phyloP scores from a whole-genome alignment of 2,329 filamentous ascomycete genomes.

The Penicillium sp. region DNA sequence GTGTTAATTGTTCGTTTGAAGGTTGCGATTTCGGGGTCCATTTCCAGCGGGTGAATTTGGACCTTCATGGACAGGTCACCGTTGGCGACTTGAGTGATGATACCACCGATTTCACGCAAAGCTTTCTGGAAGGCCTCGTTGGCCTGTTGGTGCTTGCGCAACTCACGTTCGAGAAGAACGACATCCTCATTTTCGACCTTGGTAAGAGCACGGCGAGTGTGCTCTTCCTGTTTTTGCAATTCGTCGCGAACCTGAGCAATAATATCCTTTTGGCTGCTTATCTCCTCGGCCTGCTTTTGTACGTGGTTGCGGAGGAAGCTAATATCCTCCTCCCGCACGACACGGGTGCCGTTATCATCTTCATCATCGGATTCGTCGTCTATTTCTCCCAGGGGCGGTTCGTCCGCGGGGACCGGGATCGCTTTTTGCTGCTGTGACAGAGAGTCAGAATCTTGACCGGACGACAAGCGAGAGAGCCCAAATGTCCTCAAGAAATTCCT shows the following conservation, averaged over 20 bases:
- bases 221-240: slow-evolving; percentile 78
- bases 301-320: slow-evolving; percentile 85
- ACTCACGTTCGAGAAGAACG: slow-evolving; percentile 82
- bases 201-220: slow-evolving; percentile 78
- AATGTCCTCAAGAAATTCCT: slow-evolving; percentile 37
- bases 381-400: slow-evolving; percentile 29
- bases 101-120: slow-evolving; percentile 91
- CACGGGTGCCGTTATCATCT: slow-evolving; percentile 52
- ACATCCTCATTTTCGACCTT: slow-evolving; percentile 85
- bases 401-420: slow-evolving; percentile 39
- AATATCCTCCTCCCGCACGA: slow-evolving; percentile 75
- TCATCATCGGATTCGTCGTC: slow-evolving; percentile 43
- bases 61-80: slow-evolving; percentile 97
- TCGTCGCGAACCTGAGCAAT: slow-evolving; percentile 83
- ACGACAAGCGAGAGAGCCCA: slow-evolving; percentile 36
- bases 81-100: slow-evolving; percentile 92
- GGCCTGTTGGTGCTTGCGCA: slow-evolving; percentile 96
- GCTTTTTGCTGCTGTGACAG: slow-evolving; percentile 39
- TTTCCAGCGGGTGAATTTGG: slow-evolving; percentile 89
- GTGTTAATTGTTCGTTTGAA: slow-evolving; percentile 99
- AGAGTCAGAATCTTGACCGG: slow-evolving; percentile 38
- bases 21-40: slow-evolving; percentile 96
- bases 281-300: slow-evolving; percentile 88
- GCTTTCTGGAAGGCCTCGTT: slow-evolving; percentile 99
- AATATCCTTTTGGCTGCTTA: slow-evolving; percentile 82